These are phyloP conservation scores for Aureobasidium sp. DNA, from an alignment of 2,329 filamentous ascomycete species.

Conservation along the genomic window DNA sequence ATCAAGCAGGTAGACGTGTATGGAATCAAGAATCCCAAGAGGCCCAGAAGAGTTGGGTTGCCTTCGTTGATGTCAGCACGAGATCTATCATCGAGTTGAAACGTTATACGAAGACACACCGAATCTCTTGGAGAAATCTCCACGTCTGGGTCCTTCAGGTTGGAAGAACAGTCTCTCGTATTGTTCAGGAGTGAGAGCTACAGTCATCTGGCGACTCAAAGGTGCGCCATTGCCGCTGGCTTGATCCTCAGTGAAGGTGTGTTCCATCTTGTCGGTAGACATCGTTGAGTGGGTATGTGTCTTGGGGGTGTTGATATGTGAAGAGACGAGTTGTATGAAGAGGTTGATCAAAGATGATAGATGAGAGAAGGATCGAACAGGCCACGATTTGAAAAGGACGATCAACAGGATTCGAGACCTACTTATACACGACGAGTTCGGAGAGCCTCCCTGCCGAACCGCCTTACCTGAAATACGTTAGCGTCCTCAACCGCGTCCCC, in stretches of 20 bases:
- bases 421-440: not conserved
- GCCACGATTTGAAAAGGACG: not conserved
- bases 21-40: conserved; percentile 24
- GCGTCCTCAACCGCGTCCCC: not conserved
- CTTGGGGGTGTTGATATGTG: not conserved
- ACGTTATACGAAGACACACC: conserved; percentile 12
- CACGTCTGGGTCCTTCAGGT: conserved; percentile 20
- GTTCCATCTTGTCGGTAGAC: conserved; percentile 13
- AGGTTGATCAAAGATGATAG: not conserved
- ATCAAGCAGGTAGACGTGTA: conserved; percentile 25
- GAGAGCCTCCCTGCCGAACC: not conserved
- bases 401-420: not conserved
- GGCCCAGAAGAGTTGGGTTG: conserved; percentile 25
- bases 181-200: conserved; percentile 22
- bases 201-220: conserved; percentile 23
- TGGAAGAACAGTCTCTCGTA: conserved; percentile 26
- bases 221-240: conserved; percentile 13
- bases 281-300: not conserved
- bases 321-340: not conserved
- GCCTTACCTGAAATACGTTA: not conserved
- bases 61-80: not conserved
- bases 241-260: not conserved
- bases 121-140: conserved; percentile 24
- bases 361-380: not conserved
- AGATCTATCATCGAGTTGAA: not conserved